These are phyloP conservation scores for Vanrija sp. DNA, from an alignment of 1,284 basidiomycete genomes.

Conservation along the genomic window DNA sequence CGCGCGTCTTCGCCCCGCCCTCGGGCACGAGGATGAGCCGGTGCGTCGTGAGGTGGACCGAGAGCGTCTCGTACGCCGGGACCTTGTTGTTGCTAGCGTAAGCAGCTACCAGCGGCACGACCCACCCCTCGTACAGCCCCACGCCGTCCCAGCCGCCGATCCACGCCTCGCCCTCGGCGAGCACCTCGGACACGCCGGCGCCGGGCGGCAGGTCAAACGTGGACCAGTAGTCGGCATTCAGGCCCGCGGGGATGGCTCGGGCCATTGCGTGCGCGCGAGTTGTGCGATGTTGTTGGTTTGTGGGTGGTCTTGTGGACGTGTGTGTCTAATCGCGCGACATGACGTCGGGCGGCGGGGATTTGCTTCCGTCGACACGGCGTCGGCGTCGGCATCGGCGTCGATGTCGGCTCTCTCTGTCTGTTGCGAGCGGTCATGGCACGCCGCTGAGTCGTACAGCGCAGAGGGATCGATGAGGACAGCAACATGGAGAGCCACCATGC, in stretches of 20 bases:
- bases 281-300: neutral
- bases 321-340: neutral
- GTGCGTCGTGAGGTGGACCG: slow-evolving; percentile 74
- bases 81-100: slow-evolving; percentile 68
- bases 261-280: neutral
- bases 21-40: slow-evolving; percentile 52
- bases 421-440: too few species aligned
- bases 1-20: slow-evolving; percentile 54
- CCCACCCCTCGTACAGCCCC: slow-evolving; percentile 86
- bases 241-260: slow-evolving; percentile 16
- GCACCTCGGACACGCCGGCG: slow-evolving; percentile 20
- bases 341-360: neutral
- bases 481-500: too few species aligned
- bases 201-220: slow-evolving; percentile 15
- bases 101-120: slow-evolving; percentile 18
- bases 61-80: slow-evolving; percentile 61
- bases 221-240: slow-evolving; percentile 29
- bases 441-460: too few species aligned
- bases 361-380: neutral
- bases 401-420: too few species aligned
- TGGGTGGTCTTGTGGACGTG: neutral
- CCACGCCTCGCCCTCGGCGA: slow-evolving; percentile 67
- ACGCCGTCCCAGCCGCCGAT: slow-evolving; percentile 69
- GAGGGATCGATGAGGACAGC: too few species aligned
- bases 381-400: too few species aligned